A percentile compares a stretch with the other conserved stretches of the same genome.
Evolutionary conservation across 2,329 filamentous ascomycete genomes (phyloP).

Genomic region (Fusarium sp.): DNA sequence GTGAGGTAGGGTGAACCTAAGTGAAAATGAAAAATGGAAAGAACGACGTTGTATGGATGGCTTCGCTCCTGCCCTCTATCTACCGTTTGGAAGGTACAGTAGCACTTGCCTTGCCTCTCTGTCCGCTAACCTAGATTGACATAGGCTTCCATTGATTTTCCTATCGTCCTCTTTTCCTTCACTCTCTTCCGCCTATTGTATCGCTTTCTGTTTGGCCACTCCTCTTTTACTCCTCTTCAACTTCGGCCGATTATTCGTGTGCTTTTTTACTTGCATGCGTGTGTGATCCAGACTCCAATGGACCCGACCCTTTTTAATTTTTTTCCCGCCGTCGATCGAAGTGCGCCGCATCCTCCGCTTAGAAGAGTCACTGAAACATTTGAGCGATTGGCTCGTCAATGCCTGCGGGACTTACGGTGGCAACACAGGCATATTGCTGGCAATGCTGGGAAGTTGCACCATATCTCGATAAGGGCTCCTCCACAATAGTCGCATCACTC

Average conservation of each 20-base stretch:
- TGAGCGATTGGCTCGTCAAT: constrained; percentile 36
- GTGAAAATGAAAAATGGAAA: not conserved
- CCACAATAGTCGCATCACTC: constrained; percentile 8
- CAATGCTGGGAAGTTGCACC: not conserved
- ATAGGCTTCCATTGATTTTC: constrained; percentile 23
- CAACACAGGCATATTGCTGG: not conserved
- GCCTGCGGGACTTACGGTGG: constrained; percentile 21
- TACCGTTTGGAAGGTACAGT: not conserved
- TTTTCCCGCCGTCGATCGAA: constrained; percentile 23
- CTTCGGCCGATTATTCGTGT: constrained; percentile 13
- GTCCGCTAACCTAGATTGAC: constrained; percentile 33
- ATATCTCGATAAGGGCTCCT: constrained; percentile 35
- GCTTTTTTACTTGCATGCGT: constrained; percentile 27
- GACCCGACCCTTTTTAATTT: constrained; percentile 33
- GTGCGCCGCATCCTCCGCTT: constrained; percentile 17
- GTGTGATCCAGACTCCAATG: constrained; percentile 41
- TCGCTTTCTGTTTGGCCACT: constrained; percentile 14
- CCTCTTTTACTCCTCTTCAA: constrained; percentile 26
- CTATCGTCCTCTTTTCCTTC: constrained; percentile 5
- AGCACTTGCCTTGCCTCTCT: constrained; percentile 7
- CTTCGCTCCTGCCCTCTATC: constrained; percentile 21
- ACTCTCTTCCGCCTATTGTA: constrained; percentile 10
- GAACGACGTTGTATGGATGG: constrained; percentile 6
- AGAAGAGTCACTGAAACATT: constrained; percentile 11
- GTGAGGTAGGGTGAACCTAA: not conserved